Conservation (phyloP, 1,284 basidiomycete species). For the Trichosporon sp. region DNA sequence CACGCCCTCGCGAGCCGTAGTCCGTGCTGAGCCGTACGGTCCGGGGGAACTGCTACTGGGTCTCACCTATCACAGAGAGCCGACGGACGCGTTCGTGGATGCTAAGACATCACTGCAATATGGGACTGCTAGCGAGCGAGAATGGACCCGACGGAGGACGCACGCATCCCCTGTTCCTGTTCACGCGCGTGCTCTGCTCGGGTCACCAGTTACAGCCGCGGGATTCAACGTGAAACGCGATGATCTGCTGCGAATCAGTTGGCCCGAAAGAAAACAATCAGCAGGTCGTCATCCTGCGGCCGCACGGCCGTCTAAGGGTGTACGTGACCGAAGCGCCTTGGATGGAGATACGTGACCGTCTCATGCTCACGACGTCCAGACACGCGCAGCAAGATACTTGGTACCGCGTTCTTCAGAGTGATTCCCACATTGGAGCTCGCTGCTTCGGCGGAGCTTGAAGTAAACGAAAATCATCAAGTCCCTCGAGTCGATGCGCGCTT, state of each 20-base stretch:
- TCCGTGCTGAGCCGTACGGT: neutral
- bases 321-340: neutral
- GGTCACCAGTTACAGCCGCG: constrained; percentile 4
- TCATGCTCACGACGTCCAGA: neutral
- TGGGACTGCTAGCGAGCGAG: neutral
- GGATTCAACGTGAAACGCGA: neutral
- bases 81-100: no score
- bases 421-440: neutral
- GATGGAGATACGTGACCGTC: neutral
- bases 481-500: neutral
- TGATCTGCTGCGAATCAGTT: neutral
- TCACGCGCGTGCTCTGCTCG: neutral
- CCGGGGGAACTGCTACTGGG: neutral
- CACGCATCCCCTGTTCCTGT: no score
- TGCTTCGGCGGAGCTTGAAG: neutral
- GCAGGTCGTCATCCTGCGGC: neutral
- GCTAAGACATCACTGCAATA: neutral
- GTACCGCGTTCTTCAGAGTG: neutral
- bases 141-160: neutral
- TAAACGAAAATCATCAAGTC: neutral
- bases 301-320: neutral
- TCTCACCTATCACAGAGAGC: neutral
- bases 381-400: neutral
- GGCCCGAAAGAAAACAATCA: neutral
- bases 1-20: neutral